Percentiles rank a stretch among this genome's conserved stretches.
Conservation (phyloP, 345 rosid genomes). For the Arabidopsis suecica region DNA sequence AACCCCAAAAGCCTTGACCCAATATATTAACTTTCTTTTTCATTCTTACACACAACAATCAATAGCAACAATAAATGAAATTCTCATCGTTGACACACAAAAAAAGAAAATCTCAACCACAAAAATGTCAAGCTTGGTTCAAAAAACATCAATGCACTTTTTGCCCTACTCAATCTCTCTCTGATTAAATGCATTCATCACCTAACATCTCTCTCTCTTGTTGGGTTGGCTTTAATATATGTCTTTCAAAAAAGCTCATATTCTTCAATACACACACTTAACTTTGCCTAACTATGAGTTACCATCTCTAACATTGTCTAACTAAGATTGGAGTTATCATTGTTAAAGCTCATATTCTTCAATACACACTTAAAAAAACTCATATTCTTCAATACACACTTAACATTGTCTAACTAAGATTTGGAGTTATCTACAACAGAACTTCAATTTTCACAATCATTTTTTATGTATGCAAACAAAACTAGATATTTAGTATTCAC, state of each 20-base stretch:
- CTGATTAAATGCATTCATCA: constrained; percentile 26
- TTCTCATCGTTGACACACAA: constrained; percentile 7
- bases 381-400: neutral
- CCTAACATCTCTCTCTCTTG: constrained; percentile 32
- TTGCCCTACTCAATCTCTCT: constrained; percentile 25
- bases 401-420: too few relatives aligned
- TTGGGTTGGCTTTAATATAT: constrained; percentile 21
- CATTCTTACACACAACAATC: neutral
- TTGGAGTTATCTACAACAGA: neutral
- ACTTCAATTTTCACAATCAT: constrained; percentile 15
- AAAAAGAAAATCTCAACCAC: constrained; percentile 26
- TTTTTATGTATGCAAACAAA: constrained; percentile 21
- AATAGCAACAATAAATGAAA: constrained; percentile 25
- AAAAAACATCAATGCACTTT: constrained; percentile 38
- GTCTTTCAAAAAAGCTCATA: neutral
- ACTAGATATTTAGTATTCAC: constrained; percentile 39
- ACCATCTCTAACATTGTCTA: constrained; percentile 1
- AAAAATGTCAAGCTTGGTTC: constrained; percentile 27
- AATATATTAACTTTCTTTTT: neutral
- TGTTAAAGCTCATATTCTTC: neutral
- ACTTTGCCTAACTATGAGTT: neutral
- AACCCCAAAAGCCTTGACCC: neutral
- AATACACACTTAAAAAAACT: neutral
- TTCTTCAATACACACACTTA: neutral
- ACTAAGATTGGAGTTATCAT: neutral